Evolutionary conservation across 805 yeast genomes (phyloP).

Genomic region (Komagataella pastoris): DNA sequence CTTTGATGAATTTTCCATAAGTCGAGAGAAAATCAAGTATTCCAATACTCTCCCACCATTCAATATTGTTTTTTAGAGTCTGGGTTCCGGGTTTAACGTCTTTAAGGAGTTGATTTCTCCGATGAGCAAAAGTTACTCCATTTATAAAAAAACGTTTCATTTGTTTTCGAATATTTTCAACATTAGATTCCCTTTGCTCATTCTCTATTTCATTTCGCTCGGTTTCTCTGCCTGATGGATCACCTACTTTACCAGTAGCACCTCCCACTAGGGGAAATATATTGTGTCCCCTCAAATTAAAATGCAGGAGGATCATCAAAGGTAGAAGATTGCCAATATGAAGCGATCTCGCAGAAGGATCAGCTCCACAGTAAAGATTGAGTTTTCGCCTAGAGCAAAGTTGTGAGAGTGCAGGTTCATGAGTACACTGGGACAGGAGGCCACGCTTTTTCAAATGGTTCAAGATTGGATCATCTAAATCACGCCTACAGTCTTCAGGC

Average conservation of each 20-base stretch:
- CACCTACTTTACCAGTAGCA: conserved; percentile 94
- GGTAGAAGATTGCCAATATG: conserved; percentile 91
- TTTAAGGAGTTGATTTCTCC: conserved; percentile 21
- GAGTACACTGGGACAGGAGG: conserved; percentile 26
- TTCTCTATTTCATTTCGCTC: conserved; percentile 56
- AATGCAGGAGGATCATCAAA: conserved; percentile 71
- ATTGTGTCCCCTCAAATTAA: conserved; percentile 71
- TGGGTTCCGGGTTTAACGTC: conserved; percentile 7
- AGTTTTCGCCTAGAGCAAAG: conserved; percentile 21
- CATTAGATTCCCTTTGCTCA: conserved; percentile 39
- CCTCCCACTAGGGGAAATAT: conserved; percentile 84
- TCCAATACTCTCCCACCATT: conserved; percentile 77
- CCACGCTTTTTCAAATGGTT: conserved; percentile 30
- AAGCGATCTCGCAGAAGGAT: conserved; percentile 82
- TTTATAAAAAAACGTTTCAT: conserved; percentile 43
- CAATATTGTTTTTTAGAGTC: conserved; percentile 41
- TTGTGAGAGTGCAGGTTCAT: conserved; percentile 15
- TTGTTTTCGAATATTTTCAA: conserved; percentile 46
- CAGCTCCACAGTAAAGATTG: conserved; percentile 86
- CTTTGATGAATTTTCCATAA: conserved; percentile 69
- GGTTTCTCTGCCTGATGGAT: conserved; percentile 82
- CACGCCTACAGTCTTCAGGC: conserved; percentile 13
- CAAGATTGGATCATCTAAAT: conserved; percentile 24
- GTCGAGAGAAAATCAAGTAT: conserved; percentile 67
- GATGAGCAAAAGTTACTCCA: conserved; percentile 50